Percentiles rank a stretch among this genome's conserved stretches.
Evolutionary conservation across 192 early-diverging fungal genomes (phyloP).

Genomic region (Backusella mclennaniae): DNA sequence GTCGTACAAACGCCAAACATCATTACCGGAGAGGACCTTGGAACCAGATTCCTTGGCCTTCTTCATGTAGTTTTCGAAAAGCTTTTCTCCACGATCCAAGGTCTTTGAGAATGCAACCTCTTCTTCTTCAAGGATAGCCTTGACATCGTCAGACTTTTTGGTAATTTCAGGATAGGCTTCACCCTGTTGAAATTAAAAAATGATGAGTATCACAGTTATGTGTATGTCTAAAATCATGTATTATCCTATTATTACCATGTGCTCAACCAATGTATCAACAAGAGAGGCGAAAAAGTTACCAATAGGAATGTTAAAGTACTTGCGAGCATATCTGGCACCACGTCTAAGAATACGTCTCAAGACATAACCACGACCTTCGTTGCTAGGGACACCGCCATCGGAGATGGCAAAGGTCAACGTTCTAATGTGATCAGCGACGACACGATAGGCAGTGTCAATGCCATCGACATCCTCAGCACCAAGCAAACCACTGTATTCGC

Average conservation of each 20-base stretch:
- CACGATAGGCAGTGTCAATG: conserved; percentile 97
- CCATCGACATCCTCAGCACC: conserved; percentile 92
- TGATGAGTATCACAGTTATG: neutral
- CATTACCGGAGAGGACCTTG: conserved; percentile 72
- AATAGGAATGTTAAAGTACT: conserved; percentile 86
- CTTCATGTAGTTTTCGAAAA: conserved; percentile 78
- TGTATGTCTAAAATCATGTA: conserved; percentile 12
- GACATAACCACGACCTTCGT: conserved; percentile 98
- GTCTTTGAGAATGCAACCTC: conserved; percentile 94
- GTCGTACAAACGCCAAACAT: conserved; percentile 98
- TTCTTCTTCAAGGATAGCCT: conserved; percentile 96
- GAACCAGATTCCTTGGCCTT: conserved; percentile 63
- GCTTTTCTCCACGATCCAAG: conserved; percentile 93
- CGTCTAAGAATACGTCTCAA: conserved; percentile 94
- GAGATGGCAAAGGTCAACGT: conserved; percentile 96
- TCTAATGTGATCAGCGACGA: conserved; percentile 96
- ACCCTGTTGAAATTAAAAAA: conserved; percentile 45
- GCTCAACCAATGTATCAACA: conserved; percentile 85
- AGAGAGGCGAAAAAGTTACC: conserved; percentile 92
- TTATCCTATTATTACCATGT: conserved; percentile 65
- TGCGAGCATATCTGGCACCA: conserved; percentile 92
- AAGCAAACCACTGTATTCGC: conserved; percentile 81
- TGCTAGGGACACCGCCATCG: conserved; percentile 94
- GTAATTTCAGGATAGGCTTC: conserved; percentile 89
- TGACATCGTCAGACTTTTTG: conserved; percentile 75